Evolutionary conservation across 805 yeast genomes (phyloP).

Genomic region (Schwanniomyces pseudopolymorphus): DNA sequence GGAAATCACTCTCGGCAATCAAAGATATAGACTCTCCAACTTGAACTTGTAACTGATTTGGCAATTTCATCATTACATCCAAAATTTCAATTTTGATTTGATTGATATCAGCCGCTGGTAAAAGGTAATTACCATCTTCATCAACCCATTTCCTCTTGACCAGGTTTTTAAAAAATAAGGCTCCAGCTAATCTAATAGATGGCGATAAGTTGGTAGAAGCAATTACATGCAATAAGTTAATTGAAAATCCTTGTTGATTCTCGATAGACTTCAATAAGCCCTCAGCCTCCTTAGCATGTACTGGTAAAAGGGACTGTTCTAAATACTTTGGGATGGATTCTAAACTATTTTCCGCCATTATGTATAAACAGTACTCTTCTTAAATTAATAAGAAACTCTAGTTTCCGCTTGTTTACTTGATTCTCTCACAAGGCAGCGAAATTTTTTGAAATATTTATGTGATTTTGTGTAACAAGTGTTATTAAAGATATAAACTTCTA

Average conservation of each 20-base stretch:
- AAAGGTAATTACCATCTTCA: constrained; percentile 77
- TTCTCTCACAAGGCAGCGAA: not conserved
- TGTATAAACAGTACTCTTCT: not conserved
- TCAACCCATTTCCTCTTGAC: constrained; percentile 86
- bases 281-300: constrained; percentile 68
- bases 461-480: constrained; percentile 4
- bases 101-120: constrained; percentile 59
- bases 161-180: constrained; percentile 86
- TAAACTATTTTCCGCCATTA: constrained; percentile 36
- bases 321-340: constrained; percentile 54
- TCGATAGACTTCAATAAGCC: constrained; percentile 63
- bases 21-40: constrained; percentile 90
- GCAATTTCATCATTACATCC: constrained; percentile 80
- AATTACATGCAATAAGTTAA: constrained; percentile 72
- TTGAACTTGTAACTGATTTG: constrained; percentile 82
- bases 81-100: constrained; percentile 76
- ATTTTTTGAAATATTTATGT: not conserved
- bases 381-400: not conserved
- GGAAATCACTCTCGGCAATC: constrained; percentile 96
- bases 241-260: constrained; percentile 67
- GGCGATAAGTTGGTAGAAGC: constrained; percentile 55
- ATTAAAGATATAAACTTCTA: not conserved
- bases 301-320: constrained; percentile 64
- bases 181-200: constrained; percentile 79
- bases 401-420: not conserved